Percentiles rank a stretch among this genome's conserved stretches.
Evolutionary conservation across 192 early-diverging fungal species (phyloP).

Genomic region (Backusella tuberculispora): DNA sequence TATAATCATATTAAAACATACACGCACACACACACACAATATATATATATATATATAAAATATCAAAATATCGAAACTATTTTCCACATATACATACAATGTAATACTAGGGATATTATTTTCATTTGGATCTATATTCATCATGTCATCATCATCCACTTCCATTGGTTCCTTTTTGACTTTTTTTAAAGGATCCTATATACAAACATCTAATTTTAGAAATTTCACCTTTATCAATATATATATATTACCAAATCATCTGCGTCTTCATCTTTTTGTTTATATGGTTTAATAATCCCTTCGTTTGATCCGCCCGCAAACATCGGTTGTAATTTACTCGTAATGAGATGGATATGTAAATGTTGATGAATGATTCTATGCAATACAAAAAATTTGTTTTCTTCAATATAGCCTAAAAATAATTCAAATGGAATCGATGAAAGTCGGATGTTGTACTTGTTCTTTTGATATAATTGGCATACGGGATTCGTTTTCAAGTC

Average conservation of each 20-base stretch:
- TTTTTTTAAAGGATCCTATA: conserved; percentile 70
- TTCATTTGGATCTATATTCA: conserved; percentile 29
- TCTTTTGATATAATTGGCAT: conserved; percentile 71
- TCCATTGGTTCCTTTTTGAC: conserved; percentile 76
- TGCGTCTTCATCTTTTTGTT: neutral
- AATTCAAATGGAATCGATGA: conserved; percentile 85
- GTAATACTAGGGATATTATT: conserved; percentile 66
- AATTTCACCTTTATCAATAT: neutral
- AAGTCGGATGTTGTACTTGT: conserved; percentile 84
- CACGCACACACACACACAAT: no score
- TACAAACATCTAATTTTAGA: conserved; percentile 56
- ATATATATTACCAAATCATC: neutral
- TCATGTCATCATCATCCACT: conserved; percentile 49
- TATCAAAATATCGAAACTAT: no score
- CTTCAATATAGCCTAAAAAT: conserved; percentile 85
- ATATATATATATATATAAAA: neutral
- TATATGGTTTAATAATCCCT: neutral
- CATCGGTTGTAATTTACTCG: conserved; percentile 17
- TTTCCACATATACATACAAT: conserved; percentile 49
- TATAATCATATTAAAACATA: neutral
- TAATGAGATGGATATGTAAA: conserved; percentile 62
- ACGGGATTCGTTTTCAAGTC: conserved; percentile 80
- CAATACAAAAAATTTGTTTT: conserved; percentile 84
- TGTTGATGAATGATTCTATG: conserved; percentile 91
- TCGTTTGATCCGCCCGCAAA: conserved; percentile 21